Conservation (phyloP, 2,329 filamentous ascomycete genomes). For the Paecilomyces dactylethromorphus region DNA sequence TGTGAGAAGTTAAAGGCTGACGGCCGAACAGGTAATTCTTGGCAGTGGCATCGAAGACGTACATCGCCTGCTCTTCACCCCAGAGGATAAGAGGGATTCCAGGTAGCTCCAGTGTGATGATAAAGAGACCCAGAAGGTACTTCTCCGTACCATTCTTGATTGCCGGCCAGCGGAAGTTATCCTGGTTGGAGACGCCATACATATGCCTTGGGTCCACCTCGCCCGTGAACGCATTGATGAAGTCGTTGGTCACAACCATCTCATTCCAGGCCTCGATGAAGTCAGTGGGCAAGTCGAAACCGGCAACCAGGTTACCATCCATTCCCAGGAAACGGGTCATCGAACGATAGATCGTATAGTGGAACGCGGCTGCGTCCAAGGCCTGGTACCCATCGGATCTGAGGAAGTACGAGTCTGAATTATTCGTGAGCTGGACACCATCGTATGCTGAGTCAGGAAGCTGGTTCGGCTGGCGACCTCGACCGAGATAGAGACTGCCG, state of each 20-base stretch:
- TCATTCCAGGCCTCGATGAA: conserved; percentile 45
- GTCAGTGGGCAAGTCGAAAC: conserved; percentile 42
- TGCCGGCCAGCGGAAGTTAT: conserved; percentile 53
- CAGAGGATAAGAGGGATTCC: conserved; percentile 50
- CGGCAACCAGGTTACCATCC: conserved; percentile 43
- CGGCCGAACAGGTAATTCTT: conserved; percentile 55
- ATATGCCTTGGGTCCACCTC: conserved; percentile 52
- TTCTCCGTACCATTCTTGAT: conserved; percentile 46
- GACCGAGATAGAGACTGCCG: conserved; percentile 49
- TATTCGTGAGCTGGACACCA: conserved; percentile 38
- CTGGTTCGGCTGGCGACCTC: conserved; percentile 47
- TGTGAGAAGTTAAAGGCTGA: conserved; percentile 48
- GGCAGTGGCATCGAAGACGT: conserved; percentile 53
- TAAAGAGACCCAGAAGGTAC: conserved; percentile 47
- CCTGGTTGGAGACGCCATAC: conserved; percentile 55
- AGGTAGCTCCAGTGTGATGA: conserved; percentile 48
- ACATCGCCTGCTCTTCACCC: conserved; percentile 56
- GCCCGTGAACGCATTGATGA: conserved; percentile 48
- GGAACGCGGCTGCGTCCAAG: conserved; percentile 50
- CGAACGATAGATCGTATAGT: conserved; percentile 51
- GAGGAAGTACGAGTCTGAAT: conserved; percentile 36
- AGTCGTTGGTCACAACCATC: conserved; percentile 47
- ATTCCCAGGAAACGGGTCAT: conserved; percentile 50
- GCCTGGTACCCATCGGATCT: conserved; percentile 41
- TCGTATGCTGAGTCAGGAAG: conserved; percentile 32